Base-by-base conservation (phyloP, 805 yeast genomes). In the Starmerella gropengiesseri region DNA sequence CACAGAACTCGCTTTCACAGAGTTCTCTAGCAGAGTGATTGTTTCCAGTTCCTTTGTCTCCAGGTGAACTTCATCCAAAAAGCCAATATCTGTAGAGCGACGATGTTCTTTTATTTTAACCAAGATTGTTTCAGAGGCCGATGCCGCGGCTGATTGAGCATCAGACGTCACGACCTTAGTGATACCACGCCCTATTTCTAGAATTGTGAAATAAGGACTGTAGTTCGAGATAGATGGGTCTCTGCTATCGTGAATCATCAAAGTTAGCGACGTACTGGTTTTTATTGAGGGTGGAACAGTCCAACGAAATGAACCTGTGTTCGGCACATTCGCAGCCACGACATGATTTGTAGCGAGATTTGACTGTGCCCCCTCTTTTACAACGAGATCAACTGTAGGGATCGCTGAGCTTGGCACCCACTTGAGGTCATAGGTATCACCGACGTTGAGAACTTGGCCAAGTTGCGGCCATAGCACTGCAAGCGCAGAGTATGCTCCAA, bases 281-380 rank as follows among this genome's bases (percentile, higher is more conserved):
- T 25, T 36, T 11, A 41, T 31, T 14, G 35, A 21, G 30, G 38
- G 33, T 14, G 60, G 57, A 16, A 55, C 51, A 13, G 45, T 30
- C 63, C 63, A 60, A 9, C 42, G 21, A 47, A 48, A 58, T 21
- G 42, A n/a, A n/a, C 63, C 63, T 16, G 52, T 35, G 54, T 59
- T 58, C 23, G 46, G 46, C 31, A 57, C 33, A 26, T 42, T 46
- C 4, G 49, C 21, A 12, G 60, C 63, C 45, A 60, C 57, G 28
- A 54, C 51, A 43, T 25, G 29, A 13, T 53, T 40, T 19, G 53
- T 48, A 12, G 23, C 30, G 20, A 59, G 47, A 40, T 53, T 44
- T n/a, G 42, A 18, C 19, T 51, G 34, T 19, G 40, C 48, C 13
- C 61, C 62, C 7, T 45, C 41, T 40, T 55, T 46, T 19, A 60